These are phyloP conservation scores for Cytospora piceae DNA, from an alignment of 2,329 filamentous ascomycete species.

Conservation along the genomic window DNA sequence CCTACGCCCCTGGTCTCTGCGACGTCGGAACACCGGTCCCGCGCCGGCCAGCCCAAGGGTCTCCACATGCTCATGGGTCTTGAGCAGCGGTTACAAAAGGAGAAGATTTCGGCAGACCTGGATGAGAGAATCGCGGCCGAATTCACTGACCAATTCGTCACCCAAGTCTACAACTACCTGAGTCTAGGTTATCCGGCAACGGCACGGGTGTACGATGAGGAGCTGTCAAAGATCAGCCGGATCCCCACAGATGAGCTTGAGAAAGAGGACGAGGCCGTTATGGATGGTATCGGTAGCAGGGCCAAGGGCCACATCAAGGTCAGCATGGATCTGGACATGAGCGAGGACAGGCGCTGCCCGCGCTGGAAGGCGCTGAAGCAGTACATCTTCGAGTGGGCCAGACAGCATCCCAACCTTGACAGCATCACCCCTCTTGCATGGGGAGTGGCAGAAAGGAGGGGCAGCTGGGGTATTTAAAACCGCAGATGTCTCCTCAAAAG, in stretches of 20 bases:
- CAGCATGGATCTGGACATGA: conserved; percentile 51
- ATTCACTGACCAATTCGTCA: conserved; percentile 83
- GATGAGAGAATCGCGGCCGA: conserved; percentile 64
- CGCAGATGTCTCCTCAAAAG: not conserved
- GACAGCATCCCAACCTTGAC: conserved; percentile 78
- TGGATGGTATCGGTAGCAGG: conserved; percentile 44
- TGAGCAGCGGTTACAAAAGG: conserved; percentile 54
- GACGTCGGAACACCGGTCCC: conserved; percentile 27
- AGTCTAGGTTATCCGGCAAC: conserved; percentile 89
- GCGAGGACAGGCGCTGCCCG: conserved; percentile 59
- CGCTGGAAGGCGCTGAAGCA: conserved; percentile 82
- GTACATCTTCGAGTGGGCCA: conserved; percentile 89
- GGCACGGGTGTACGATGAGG: conserved; percentile 80
- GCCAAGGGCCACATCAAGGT: conserved; percentile 79
- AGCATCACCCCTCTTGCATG: conserved; percentile 63
- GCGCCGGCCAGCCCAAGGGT: conserved; percentile 43
- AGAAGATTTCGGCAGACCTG: conserved; percentile 54
- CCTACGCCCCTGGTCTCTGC: conserved; percentile 34
- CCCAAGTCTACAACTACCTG: conserved; percentile 96
- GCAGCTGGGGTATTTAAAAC: conserved; percentile 71
- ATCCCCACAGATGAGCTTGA: conserved; percentile 71
- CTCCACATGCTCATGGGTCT: conserved; percentile 56
- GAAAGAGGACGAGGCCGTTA: conserved; percentile 67
- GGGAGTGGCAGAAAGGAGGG: conserved; percentile 68
- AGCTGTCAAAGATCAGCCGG: conserved; percentile 79